A percentile compares a stretch with the other conserved stretches of the same genome.
Evolutionary conservation across 2,329 filamentous ascomycete genomes (phyloP).

Genomic region (Didymella exigua): DNA sequence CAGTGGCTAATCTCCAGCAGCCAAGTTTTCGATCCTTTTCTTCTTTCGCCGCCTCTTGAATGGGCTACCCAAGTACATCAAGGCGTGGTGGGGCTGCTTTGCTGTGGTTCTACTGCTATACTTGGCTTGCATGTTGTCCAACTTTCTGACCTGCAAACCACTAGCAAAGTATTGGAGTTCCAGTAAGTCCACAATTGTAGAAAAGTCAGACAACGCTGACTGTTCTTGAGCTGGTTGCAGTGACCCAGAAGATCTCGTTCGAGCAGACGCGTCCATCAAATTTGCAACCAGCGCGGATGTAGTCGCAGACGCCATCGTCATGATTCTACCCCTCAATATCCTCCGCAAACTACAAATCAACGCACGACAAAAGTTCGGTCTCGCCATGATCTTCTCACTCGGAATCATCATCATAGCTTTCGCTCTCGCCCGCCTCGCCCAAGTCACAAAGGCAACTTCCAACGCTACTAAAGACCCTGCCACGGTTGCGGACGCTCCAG

Average conservation of each 20-base stretch:
- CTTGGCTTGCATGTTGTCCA: slow-evolving; percentile 10
- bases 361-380: slow-evolving; percentile 32
- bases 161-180: slow-evolving; percentile 4
- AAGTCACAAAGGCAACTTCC: neutral
- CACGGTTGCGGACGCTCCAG: slow-evolving; percentile 2
- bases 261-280: slow-evolving; percentile 4
- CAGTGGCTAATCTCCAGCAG: neutral
- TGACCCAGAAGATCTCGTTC: neutral
- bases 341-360: slow-evolving; percentile 36
- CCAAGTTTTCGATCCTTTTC: neutral
- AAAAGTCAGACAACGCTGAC: neutral
- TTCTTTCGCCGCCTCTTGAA: neutral
- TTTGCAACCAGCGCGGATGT: slow-evolving; percentile 11
- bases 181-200: neutral
- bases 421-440: neutral
- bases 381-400: slow-evolving; percentile 35
- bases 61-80: neutral
- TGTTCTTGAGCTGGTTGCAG: neutral
- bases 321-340: slow-evolving; percentile 37
- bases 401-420: neutral
- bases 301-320: slow-evolving; percentile 22
- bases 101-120: slow-evolving; percentile 7
- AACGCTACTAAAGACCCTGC: neutral
- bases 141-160: slow-evolving; percentile 9
- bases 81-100: neutral